Conservation (phyloP, 805 yeast genomes). For the Monosporozyma servazzii region DNA sequence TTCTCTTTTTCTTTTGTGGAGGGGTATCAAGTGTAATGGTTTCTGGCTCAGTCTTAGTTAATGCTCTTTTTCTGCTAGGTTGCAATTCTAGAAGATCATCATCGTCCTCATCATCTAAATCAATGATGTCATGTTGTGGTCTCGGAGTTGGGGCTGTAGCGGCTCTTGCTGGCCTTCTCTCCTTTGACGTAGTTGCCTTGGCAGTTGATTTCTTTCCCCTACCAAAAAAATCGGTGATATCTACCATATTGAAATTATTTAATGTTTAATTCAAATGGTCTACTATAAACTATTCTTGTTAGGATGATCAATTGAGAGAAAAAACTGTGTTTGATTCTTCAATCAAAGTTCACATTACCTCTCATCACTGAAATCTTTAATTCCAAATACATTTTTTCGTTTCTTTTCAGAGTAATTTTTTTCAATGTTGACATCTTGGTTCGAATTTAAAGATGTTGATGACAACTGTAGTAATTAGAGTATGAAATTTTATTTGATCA, state of each 20-base stretch:
- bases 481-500: not conserved
- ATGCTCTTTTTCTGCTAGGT: not conserved
- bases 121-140: slow-evolving; percentile 15
- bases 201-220: slow-evolving; percentile 9
- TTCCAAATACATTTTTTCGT: not conserved
- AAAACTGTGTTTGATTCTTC: not conserved
- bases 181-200: not conserved
- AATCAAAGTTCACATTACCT: not conserved
- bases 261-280: not conserved
- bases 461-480: not conserved
- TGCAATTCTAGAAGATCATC: not conserved
- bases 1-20: slow-evolving; percentile 1
- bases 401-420: not conserved
- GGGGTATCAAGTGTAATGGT: not conserved
- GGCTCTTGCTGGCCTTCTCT: not conserved
- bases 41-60: slow-evolving; percentile 4
- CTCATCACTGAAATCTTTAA: not conserved
- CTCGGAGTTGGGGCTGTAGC: slow-evolving; percentile 10
- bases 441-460: not conserved
- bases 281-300: not conserved
- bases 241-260: slow-evolving; percentile 8
- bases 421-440: not conserved
- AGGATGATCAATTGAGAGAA: not conserved
- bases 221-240: slow-evolving; percentile 35
- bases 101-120: slow-evolving; percentile 24